phyloP scores from a whole-genome alignment of 805 yeast species.

The Priceomyces haplophilus region DNA sequence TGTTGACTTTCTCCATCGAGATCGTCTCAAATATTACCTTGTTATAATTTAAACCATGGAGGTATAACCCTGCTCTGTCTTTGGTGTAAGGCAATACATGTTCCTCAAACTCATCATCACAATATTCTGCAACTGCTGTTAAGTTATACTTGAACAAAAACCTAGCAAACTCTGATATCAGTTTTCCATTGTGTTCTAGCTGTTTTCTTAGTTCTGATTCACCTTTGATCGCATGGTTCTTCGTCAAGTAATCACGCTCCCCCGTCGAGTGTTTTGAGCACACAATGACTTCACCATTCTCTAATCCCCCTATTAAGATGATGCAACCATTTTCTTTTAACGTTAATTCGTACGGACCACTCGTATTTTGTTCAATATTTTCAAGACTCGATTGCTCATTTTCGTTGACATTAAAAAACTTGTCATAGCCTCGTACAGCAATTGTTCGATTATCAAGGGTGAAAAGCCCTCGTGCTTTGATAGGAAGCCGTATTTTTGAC shows the following conservation, averaged over 20 bases:
- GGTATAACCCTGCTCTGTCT: conserved; percentile 73
- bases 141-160: conserved; percentile 47
- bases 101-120: conserved; percentile 93
- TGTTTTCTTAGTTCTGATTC: conserved; percentile 55
- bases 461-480: conserved; percentile 82
- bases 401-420: conserved; percentile 85
- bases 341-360: conserved; percentile 79
- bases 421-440: conserved; percentile 86
- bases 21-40: conserved; percentile 59
- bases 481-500: conserved; percentile 52
- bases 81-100: conserved; percentile 76
- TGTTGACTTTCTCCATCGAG: conserved; percentile 55
- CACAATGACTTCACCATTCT: conserved; percentile 73
- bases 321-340: conserved; percentile 94
- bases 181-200: conserved; percentile 38
- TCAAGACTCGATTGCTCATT: conserved; percentile 49
- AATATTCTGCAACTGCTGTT: conserved; percentile 89
- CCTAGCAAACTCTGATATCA: conserved; percentile 52
- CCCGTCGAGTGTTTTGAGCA: conserved; percentile 94
- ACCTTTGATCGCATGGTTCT: conserved; percentile 78
- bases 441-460: conserved; percentile 47
- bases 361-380: conserved; percentile 41
- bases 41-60: conserved; percentile 85
- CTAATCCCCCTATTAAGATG: conserved; percentile 72
- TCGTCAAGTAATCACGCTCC: conserved; percentile 44